Evolutionary conservation across 2,329 filamentous ascomycete species (phyloP), one percentile per base, ranked within the genome.

Genomic region (Aurifilum marmelostoma): DNA sequence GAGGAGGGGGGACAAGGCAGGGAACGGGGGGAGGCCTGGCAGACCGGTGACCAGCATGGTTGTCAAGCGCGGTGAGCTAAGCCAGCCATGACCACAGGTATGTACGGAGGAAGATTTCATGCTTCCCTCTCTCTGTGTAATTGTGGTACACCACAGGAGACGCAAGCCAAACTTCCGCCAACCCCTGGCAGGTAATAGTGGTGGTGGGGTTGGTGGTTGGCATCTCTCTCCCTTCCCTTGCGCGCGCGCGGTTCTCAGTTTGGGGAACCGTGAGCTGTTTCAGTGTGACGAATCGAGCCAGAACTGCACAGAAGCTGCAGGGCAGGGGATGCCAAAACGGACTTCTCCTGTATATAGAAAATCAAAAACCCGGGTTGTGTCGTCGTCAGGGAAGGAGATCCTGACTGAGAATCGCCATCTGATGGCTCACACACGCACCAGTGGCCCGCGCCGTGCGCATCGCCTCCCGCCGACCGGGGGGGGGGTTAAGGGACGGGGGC

Each of bases 361-460:
- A 56, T 29, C 52, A 27, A 56, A 11, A 56, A 56, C 24, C 52
- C 52, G 12, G 12, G 6, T 47, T 47, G 18, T 16, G 16, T 43
- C 18, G 11, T n/a, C 16, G 47, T 39, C 67, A 47, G 64, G 54
- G 47, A 61, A 66, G 1, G 32, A 37, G 27, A 62, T 66, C 54
- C 56, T 61, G 56, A 61, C 27, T 56, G 63, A 68, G 50, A 59
- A 59, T 39, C 11, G 54, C 37, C 32, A 27, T 52, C 9, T n/a
- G 56, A 59, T 37, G 62, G 29, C 27, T 24, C 21, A n/a, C 29
- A 50, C 34, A 50, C 41, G 47, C 62, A 52, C 27, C 29, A 63
- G 32, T 68, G 67, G 67, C 67, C 67, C 63, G 63, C 67, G 67
- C 67, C 63, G 67, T 43, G 50, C 50, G 52, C 52, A 56, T 56